Conservation (phyloP, 352 stramenopile species). For the Phytophthora fragariae region DNA sequence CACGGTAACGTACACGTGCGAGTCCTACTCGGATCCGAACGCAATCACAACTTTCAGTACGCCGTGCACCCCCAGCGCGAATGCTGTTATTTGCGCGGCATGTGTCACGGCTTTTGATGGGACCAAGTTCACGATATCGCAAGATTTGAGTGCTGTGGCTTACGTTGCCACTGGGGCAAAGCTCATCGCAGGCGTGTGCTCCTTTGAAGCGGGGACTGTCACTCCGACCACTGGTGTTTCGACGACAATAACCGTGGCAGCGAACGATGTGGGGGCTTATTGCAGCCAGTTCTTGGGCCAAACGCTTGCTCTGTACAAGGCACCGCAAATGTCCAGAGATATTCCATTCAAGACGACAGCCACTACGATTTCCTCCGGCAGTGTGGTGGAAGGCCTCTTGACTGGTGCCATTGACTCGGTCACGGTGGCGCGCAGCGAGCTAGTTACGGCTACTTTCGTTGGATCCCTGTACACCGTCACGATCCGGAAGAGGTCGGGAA, state of each 20-base stretch:
- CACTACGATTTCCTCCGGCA: slow-evolving; percentile 6
- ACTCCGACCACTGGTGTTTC: slow-evolving; percentile 10
- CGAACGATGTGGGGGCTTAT: slow-evolving; percentile 32
- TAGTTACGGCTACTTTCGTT: slow-evolving; percentile 55
- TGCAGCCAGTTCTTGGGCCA: slow-evolving; percentile 49
- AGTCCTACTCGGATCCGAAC: slow-evolving; percentile 85
- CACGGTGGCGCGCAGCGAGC: slow-evolving; percentile 41
- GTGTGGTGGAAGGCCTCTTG: slow-evolving; percentile 40
- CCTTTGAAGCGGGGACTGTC: slow-evolving; percentile 52
- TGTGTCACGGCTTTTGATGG: slow-evolving; percentile 77
- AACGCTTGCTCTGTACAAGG: slow-evolving; percentile 57
- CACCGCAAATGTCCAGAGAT: slow-evolving; percentile 44
- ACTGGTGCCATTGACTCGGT: slow-evolving; percentile 63
- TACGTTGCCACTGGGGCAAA: slow-evolving; percentile 33
- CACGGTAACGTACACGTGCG: slow-evolving; percentile 69
- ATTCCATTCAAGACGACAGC: slow-evolving; percentile 51
- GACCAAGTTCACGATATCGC: slow-evolving; percentile 46
- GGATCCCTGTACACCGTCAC: slow-evolving; percentile 67
- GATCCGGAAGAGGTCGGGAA: slow-evolving; percentile 65
- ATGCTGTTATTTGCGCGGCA: slow-evolving; percentile 46
- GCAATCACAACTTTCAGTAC: slow-evolving; percentile 60
- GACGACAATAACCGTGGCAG: slow-evolving; percentile 28
- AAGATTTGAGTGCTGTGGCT: slow-evolving; percentile 21
- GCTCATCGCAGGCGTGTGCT: slow-evolving; percentile 61
- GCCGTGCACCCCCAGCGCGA: slow-evolving; percentile 47